A percentile compares a stretch with the other conserved stretches of the same genome.
These are phyloP conservation scores for Annulohypoxylon truncatum DNA, from an alignment of 2,329 filamentous ascomycete species.

Conservation along the genomic window DNA sequence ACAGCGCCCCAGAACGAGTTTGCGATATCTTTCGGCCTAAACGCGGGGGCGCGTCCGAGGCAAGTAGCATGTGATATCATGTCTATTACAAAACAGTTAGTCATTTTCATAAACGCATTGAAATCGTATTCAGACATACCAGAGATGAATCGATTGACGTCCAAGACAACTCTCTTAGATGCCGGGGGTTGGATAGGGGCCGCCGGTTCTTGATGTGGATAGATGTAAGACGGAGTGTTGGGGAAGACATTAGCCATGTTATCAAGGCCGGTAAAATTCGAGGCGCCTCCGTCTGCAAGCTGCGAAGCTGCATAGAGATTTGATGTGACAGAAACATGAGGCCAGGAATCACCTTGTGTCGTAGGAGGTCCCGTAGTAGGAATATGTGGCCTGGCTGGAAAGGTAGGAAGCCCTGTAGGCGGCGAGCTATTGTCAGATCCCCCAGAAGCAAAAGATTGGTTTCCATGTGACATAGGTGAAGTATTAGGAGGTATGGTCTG, in stretches of 20 bases:
- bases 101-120: not conserved
- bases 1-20: constrained; percentile 48
- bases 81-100: constrained; percentile 32
- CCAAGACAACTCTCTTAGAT: constrained; percentile 29
- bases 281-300: not conserved
- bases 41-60: constrained; percentile 47
- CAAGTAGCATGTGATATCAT: constrained; percentile 44
- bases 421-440: not conserved
- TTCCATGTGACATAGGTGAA: not conserved
- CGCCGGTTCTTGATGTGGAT: constrained; percentile 11
- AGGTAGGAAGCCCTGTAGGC: not conserved
- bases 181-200: not conserved
- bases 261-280: constrained; percentile 26
- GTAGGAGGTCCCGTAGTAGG: not conserved
- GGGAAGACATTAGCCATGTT: constrained; percentile 22
- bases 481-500: constrained; percentile 21
- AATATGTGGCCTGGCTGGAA: not conserved
- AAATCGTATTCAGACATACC: constrained; percentile 14
- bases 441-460: not conserved
- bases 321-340: constrained; percentile 14
- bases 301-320: constrained; percentile 8
- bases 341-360: constrained; percentile 8
- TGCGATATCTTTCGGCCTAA: constrained; percentile 47
- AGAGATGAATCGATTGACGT: constrained; percentile 34
- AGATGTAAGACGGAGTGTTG: constrained; percentile 23